phyloP scores from a whole-genome alignment of 2,329 filamentous ascomycete genomes.

The Remersonia thermophila region DNA sequence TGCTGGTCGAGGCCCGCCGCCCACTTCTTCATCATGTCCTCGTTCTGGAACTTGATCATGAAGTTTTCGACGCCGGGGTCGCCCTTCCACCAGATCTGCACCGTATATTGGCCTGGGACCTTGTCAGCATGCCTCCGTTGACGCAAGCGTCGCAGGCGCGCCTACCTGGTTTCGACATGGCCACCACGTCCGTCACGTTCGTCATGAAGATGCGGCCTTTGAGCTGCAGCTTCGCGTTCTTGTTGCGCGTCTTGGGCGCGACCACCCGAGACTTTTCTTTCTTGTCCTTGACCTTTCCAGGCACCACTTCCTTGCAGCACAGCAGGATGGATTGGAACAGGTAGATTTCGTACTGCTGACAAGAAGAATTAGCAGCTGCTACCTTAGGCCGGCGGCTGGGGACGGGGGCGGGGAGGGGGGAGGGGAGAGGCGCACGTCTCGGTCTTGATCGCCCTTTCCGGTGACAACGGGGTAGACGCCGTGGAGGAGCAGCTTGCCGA shows the following conservation, averaged over 20 bases:
- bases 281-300: slow-evolving; percentile 72
- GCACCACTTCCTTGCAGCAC: slow-evolving; percentile 89
- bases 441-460: slow-evolving; percentile 71
- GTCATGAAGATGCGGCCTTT: slow-evolving; percentile 99
- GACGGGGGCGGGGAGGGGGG: not conserved
- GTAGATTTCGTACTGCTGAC: slow-evolving; percentile 79
- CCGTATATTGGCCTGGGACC: slow-evolving; percentile 67
- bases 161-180: slow-evolving; percentile 74
- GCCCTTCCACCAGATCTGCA: slow-evolving; percentile 98
- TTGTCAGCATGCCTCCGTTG: slow-evolving; percentile 18
- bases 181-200: slow-evolving; percentile 92
- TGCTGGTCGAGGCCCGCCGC: slow-evolving; percentile 66
- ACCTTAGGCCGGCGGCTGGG: too few species aligned
- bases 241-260: slow-evolving; percentile 45
- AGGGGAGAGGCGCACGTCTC: slow-evolving; percentile 51
- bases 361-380: slow-evolving; percentile 11
- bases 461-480: slow-evolving; percentile 89
- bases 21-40: slow-evolving; percentile 92
- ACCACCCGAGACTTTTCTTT: slow-evolving; percentile 49
- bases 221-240: slow-evolving; percentile 74
- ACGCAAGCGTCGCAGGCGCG: not conserved
- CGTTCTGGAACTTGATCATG: slow-evolving; percentile 82
- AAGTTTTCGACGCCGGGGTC: slow-evolving; percentile 94
- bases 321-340: slow-evolving; percentile 91
- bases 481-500: slow-evolving; percentile 77